phyloP scores from a whole-genome alignment of 805 yeast species.

The Barnettozyma californica region DNA sequence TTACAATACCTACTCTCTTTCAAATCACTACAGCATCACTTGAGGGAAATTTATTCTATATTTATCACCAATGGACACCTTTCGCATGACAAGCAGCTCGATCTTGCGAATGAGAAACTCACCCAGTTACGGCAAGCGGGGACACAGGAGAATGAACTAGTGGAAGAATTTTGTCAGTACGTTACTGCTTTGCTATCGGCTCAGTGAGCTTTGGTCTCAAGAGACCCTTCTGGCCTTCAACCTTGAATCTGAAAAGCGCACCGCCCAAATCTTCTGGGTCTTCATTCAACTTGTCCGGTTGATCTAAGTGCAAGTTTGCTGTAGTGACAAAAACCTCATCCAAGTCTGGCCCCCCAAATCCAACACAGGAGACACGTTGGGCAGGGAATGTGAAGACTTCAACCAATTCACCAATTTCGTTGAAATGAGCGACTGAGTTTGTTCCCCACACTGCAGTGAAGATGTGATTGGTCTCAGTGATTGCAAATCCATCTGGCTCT shows the following conservation, averaged over 20 bases:
- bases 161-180: constrained; percentile 59
- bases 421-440: constrained; percentile 47
- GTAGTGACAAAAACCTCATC: constrained; percentile 64
- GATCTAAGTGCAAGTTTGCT: constrained; percentile 47
- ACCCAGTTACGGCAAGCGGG: constrained; percentile 61
- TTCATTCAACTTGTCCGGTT: constrained; percentile 28
- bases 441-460: constrained; percentile 68
- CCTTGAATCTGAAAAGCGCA: constrained; percentile 42
- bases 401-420: constrained; percentile 42
- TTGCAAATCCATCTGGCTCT: constrained; percentile 79
- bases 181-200: constrained; percentile 15
- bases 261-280: constrained; percentile 56
- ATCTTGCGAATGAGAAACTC: constrained; percentile 57
- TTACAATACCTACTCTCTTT: constrained; percentile 43
- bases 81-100: constrained; percentile 51
- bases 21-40: constrained; percentile 52
- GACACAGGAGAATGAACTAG: constrained; percentile 54
- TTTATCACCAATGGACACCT: constrained; percentile 42
- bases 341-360: constrained; percentile 34
- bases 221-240: constrained; percentile 31
- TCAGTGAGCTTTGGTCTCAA: constrained; percentile 19
- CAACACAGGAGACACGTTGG: constrained; percentile 56
- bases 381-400: constrained; percentile 55
- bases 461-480: constrained; percentile 46
- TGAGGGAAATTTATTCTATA: constrained; percentile 43